Base-by-base conservation (phyloP, 345 rosid species). In the Ricinus communis region DNA sequence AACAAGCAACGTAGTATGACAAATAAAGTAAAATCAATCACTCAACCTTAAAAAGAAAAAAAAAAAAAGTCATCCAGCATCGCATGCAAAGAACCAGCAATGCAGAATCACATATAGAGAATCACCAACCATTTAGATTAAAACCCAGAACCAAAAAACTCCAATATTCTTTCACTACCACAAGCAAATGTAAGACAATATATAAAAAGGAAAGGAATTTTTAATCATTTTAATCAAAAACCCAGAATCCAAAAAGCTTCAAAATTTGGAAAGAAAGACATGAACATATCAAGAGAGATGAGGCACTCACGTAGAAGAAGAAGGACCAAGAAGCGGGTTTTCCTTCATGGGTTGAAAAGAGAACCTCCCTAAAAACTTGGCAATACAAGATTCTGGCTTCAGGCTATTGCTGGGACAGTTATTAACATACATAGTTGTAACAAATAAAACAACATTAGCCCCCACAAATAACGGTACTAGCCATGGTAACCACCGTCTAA, bases 301-400 rank as follows among this genome's bases (percentile, higher is more conserved):
- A 5, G 56, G 49, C 13, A 16, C 81, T 73, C 43, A 78, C 81
- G 81, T 43, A 13, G 50, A 22, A 22, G 77, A 30, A 38, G 81
- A 65, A 25, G 81, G 81, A 1, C 81, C 81, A 41, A 78, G 81
- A 21, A 78, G 74, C 19, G 81, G 81, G 40, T 78, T 78, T 41
- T 69, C 68, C 59, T 78, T 78, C 33, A 78, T 50, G 46, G 81
- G 62, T 52, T 78, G 74, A 52, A 78, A 78, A 4, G 81, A 64
- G 27, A 78, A 73, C 38, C 81, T 69, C 24, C 81, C 81, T 2
- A 78, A 65, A 43, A 65, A 73, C 53, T 33, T 62, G 15, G 19
- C 74, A 15, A 69, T 19, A 45, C 81, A 78, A 33, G 77, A 69
- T 8, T 4, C 1, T 12, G 47, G 12, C 5, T 12, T 12, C 14